Percentiles rank a stretch among this genome's conserved stretches.
phyloP scores from a whole-genome alignment of 1,284 basidiomycete genomes.

The Cryptococcus amylolentus region DNA sequence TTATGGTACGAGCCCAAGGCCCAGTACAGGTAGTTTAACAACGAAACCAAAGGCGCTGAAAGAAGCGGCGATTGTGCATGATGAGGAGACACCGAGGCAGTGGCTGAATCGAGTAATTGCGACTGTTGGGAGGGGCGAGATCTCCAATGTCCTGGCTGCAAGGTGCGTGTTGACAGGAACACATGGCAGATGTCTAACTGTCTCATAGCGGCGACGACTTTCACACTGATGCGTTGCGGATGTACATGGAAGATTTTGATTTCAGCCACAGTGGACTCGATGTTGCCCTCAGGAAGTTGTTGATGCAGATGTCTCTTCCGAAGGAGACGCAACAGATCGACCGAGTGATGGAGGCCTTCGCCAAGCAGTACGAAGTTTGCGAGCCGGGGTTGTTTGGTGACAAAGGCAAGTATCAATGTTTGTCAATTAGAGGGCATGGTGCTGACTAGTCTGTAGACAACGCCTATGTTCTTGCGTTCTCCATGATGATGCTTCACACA shows the following conservation, averaged over 20 bases:
- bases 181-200: neutral
- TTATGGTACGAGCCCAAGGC: conserved; percentile 23
- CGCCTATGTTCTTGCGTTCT: conserved; percentile 94
- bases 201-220: conserved; percentile 67
- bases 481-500: conserved; percentile 97
- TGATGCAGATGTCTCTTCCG: conserved; percentile 89
- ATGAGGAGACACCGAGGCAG: conserved; percentile 63
- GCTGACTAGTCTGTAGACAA: conserved; percentile 61
- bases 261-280: conserved; percentile 80
- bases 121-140: conserved; percentile 68
- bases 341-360: conserved; percentile 93
- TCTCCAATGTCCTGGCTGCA: conserved; percentile 73
- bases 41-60: conserved; percentile 13
- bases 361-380: conserved; percentile 75
- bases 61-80: conserved; percentile 8
- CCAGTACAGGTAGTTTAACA: conserved; percentile 25
- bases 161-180: conserved; percentile 55
- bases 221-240: conserved; percentile 65
- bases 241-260: conserved; percentile 74
- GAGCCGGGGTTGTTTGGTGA: conserved; percentile 77
- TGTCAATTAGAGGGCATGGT: too few species aligned
- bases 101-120: conserved; percentile 65
- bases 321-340: conserved; percentile 98
- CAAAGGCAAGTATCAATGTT: conserved; percentile 57
- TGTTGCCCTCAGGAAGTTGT: conserved; percentile 80